Base-by-base conservation (phyloP, 164 flowering plant genomes). In the Sextonia rubra region DNA sequence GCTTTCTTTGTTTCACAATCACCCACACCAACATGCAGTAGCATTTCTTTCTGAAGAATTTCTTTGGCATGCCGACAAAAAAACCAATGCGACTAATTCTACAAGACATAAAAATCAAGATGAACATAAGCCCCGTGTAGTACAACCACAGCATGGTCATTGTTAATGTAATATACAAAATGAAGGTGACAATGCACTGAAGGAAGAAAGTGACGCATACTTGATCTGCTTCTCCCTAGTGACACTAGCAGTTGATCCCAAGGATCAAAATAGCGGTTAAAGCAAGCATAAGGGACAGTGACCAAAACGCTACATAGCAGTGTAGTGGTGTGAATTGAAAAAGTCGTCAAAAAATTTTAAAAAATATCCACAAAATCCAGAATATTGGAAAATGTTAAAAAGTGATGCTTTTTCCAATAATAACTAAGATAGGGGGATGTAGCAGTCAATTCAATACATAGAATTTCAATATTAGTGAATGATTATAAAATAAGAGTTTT, bases 1-100 rank as follows among this genome's bases (percentile, higher is more conserved):
- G 98, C 98, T 76, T 96, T 96, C 81, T 93, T 96, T 23, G 99
- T 96, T 81, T 96, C 99, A 75, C 98, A 96, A 80, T 93, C 99
- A 52, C 90, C 97, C 73, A 85, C 84, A 29, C 98, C 98, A 75
- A 96, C 99, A 86, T 96, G 99, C 60, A 98, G 99, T 77, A 96
- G 95, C 99, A 96, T 96, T 84, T 93, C 98, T 71, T 87, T 96
- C 69, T 96, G 97, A 67, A 96, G 98, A 72, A 96, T 96, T 72
- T 96, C 99, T 66, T 82, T 89, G 2, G 99, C 98, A 88, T 94
- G 90, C 85, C 98, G 91, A 78, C 2, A 69, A 71, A 52, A 4
- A 22, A 69, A 26, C 1, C 58, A 60, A 47, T 20, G 32, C 37
- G 0, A 64, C 4, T 30, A 14, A 32, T 27, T 70, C 64, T 47